Base-by-base conservation (phyloP, 2,329 filamentous ascomycete species). In the Cryphonectria parasitica region DNA sequence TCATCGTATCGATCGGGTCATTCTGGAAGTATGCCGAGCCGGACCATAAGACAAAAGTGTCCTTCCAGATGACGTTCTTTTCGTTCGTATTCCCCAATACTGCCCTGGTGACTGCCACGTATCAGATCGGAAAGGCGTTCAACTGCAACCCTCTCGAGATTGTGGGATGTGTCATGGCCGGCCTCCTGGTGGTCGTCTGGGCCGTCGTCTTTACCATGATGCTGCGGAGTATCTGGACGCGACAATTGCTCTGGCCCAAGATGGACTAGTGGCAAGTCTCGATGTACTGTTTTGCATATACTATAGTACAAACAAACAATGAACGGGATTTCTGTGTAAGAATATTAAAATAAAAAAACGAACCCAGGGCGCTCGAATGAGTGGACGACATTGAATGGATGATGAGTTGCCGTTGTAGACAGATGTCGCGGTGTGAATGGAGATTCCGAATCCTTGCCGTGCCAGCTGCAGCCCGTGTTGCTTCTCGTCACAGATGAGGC, bases 1-100 rank as follows among this genome's bases (percentile, higher is more conserved):
- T 95, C 79, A 83, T 95, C 70, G 90, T 96, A 15, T 91, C 89
- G 1, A 87, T 92, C n/a, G 91, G 92, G 2, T 92, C 92, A 1
- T 87, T 95, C 71, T 91, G 87, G 85, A 91, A 89, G 41, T 90
- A 91, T 66, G 83, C 90, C 28, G 82, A 85, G 0, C 78, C 81
- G 2, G 82, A 86, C 15, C 85, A 86, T 52, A 87, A 84, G 68
- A 69, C 70, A 52, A 78, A 77, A 71, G 88, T 94, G 83, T 86
- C 89, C 4, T 96, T 95, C 76, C 90, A 92, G 25, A 95, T 96
- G 92, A 93, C 90, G 1, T 97, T 92, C 90, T 96, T 91, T 80
- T 92, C 89, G 3, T 95, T 95, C 79, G 86, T 95, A 6, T 95
- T 95, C 76, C 92, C 92, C 1, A 94, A 95, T 75, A 95, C 92